Percentiles rank a stretch among this genome's conserved stretches.
These are phyloP conservation scores for Phialophora expanda DNA, from an alignment of 2,329 filamentous ascomycete genomes.

Conservation along the genomic window DNA sequence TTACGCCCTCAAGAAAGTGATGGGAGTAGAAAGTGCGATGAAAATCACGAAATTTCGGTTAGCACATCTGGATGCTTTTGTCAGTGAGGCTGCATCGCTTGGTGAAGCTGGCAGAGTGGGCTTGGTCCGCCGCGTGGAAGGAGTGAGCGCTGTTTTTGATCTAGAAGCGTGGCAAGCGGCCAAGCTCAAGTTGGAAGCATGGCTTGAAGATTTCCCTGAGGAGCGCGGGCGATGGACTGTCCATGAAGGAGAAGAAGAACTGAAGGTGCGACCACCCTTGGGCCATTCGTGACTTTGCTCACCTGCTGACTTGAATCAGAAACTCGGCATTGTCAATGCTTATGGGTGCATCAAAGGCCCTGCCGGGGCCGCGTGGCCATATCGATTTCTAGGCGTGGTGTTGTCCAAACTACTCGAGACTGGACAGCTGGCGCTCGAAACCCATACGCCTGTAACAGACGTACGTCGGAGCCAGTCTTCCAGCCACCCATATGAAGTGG, in stretches of 20 bases:
- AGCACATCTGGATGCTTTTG: conserved; percentile 33
- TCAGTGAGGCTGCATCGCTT: conserved; percentile 27
- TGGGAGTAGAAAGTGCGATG: conserved; percentile 33
- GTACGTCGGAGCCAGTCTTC: conserved; percentile 25
- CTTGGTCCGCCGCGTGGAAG: conserved; percentile 30
- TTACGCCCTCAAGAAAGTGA: conserved; percentile 25
- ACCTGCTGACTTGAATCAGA: conserved; percentile 21
- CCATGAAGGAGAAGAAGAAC: conserved; percentile 28
- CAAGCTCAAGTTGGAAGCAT: conserved; percentile 28
- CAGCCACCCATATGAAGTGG: conserved; percentile 42
- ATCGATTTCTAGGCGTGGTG: conserved; percentile 45
- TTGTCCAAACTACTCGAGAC: conserved; percentile 30
- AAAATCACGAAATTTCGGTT: conserved; percentile 42
- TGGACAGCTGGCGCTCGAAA: conserved; percentile 37
- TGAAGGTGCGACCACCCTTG: conserved; percentile 34
- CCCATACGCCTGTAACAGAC: conserved; percentile 33
- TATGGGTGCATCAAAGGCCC: conserved; percentile 36
- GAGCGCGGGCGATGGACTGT: conserved; percentile 27
- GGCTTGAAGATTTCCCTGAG: conserved; percentile 34
- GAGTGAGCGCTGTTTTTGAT: conserved; percentile 31
- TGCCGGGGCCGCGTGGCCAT: conserved; percentile 47
- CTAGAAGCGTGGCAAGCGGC: conserved; percentile 27
- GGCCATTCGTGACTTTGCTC: not conserved
- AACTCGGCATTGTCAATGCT: conserved; percentile 34
- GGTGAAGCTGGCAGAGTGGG: conserved; percentile 36